Conservation (phyloP, 306 rosid species). For the Abrus pulchellus region DNA sequence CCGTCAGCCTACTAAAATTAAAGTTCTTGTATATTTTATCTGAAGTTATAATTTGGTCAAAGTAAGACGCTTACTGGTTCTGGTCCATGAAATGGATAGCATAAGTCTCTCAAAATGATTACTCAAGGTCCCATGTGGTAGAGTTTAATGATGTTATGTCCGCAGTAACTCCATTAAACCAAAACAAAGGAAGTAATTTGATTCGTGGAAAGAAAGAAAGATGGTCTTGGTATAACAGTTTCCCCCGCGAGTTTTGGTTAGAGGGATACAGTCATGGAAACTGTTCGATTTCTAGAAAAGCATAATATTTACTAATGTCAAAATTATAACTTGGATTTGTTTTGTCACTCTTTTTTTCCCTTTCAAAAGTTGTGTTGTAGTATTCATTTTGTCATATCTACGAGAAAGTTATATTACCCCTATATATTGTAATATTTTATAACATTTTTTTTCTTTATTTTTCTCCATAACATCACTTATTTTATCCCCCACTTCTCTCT, state of each 20-base stretch:
- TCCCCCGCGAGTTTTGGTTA: background rate
- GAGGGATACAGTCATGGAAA: slow-evolving; percentile 59
- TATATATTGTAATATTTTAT: background rate
- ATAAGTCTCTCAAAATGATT: slow-evolving; percentile 18
- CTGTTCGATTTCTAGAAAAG: slow-evolving; percentile 64
- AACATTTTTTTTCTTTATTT: background rate
- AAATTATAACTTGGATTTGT: slow-evolving; percentile 49
- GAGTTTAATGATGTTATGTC: slow-evolving; percentile 34
- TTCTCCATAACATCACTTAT: background rate
- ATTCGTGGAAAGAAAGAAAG: slow-evolving; percentile 23
- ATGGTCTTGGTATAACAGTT: slow-evolving; percentile 20
- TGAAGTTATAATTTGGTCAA: background rate
- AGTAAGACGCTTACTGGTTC: slow-evolving; percentile 26
- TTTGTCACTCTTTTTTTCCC: slow-evolving; percentile 49
- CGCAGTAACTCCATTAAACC: slow-evolving; percentile 9
- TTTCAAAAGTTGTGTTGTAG: slow-evolving; percentile 25
- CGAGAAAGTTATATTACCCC: background rate
- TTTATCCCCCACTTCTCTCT: background rate
- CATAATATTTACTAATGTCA: slow-evolving; percentile 58
- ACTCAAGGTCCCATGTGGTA: slow-evolving; percentile 33
- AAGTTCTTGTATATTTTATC: background rate
- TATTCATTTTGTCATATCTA: slow-evolving; percentile 17
- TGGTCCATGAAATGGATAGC: background rate
- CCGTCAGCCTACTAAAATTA: background rate
- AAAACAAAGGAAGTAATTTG: slow-evolving; percentile 19